Base-by-base conservation (phyloP, 192 early-diverging fungal species). In the Rhizophagus sp. region DNA sequence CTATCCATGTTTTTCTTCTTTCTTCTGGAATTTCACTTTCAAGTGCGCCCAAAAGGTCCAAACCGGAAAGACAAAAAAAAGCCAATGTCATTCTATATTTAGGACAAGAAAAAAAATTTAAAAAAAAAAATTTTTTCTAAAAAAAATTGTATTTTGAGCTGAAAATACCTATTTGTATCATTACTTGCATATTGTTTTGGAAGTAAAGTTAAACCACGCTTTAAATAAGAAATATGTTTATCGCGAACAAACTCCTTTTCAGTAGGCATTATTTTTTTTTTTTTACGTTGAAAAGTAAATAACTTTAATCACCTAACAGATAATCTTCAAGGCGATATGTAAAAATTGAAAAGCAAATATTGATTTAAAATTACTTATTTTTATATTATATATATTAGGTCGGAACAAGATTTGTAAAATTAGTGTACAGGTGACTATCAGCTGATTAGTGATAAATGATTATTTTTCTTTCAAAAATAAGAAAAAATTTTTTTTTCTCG, bases 51-150 rank as follows among this genome's bases (percentile, higher is more conserved):
- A 98, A 88, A 25, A 97, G 85, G 57, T 95, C 94, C 69, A 99
- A 84, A 9, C 94, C 95, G 30, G 88, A 89, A 11, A 99, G 80
- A 63, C 91, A 89, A 81, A 97, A 96, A 82, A 92, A 95, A 52
- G 87, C 93, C 41, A 99, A 79, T 2, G 95, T 96, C 95, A 98
- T 94, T 83, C 97, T 94, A 78, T 34, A 41, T 41, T 41, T 41
- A 41, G 39, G 39, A 41, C 39, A 41, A 41, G 5, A 41, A 41
- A 41, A 41, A 39, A 41, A 41, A 33, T 24, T 57, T 49, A 33
- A 67, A 41, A 5, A 5, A 30, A 30, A 30, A 1, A 22, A 10
- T 4, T 30, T 30, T 33, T 67, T 44, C 15, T 17, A 33, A 19
- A 50, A 50, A 49, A 47, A 7, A 49, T 6, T 1, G 3, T 39